Percentiles rank a stretch among this genome's conserved stretches.
phyloP scores from a whole-genome alignment of 306 rosid species.

The Malus fusca region DNA sequence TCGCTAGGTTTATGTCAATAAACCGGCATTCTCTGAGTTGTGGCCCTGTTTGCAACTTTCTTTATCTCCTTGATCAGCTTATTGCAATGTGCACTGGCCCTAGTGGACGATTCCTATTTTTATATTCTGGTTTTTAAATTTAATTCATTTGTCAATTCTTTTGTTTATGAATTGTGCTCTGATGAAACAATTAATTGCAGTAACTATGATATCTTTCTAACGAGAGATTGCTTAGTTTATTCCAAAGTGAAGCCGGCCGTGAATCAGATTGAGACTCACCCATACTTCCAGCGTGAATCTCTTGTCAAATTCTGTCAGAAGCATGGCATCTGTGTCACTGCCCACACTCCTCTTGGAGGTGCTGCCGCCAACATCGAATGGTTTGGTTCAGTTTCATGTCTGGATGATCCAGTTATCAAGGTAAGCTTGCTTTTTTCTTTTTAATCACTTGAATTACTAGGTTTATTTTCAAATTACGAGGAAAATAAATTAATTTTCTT shows the following conservation, averaged over 20 bases:
- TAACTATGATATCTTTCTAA: constrained; percentile 79
- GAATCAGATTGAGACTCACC: constrained; percentile 90
- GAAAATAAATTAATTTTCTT: not conserved
- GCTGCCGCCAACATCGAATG: constrained; percentile 68
- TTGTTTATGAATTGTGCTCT: constrained; percentile 17
- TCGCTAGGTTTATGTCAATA: not conserved
- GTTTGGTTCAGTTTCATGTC: constrained; percentile 76
- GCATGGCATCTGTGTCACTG: constrained; percentile 77
- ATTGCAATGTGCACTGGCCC: not conserved
- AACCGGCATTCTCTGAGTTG: not conserved
- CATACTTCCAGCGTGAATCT: constrained; percentile 88
- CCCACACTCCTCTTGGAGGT: constrained; percentile 93
- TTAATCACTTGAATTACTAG: not conserved
- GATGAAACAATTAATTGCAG: constrained; percentile 53
- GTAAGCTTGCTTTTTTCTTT: constrained; percentile 29
- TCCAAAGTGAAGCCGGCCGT: constrained; percentile 94
- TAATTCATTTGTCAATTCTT: not conserved
- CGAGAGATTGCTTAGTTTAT: constrained; percentile 86
- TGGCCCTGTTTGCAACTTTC: not conserved
- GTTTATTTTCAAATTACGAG: not conserved
- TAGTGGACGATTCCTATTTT: not conserved
- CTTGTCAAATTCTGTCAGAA: constrained; percentile 81
- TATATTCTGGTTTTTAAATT: not conserved
- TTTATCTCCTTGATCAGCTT: not conserved
- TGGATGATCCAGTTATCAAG: constrained; percentile 68